Base-by-base conservation (phyloP, 1,284 basidiomycete genomes). In the Sporisorium iseilematis-ciliati region DNA sequence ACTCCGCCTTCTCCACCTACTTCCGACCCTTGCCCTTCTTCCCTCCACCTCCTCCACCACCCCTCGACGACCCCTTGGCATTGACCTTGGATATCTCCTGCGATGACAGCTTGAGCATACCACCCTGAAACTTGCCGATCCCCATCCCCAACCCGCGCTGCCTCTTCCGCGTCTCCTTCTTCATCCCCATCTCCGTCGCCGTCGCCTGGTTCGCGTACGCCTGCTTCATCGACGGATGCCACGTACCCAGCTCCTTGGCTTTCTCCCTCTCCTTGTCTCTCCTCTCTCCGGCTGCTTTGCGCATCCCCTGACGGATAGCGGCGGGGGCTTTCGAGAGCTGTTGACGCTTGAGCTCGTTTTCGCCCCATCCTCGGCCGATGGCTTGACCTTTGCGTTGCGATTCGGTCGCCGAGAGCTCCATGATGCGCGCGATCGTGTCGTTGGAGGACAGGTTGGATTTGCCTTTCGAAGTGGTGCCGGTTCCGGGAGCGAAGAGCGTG, bases 401-500 rank as follows among this genome's bases (percentile, higher is more conserved):
- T 3, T 76, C 74, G 29, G 69, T 61, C 11, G 76, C 65, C 1
- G 80, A 81, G 7, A 80, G 72, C 59, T 80, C 80, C 60, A 81
- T 61, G 45, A 82, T 73, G 8, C 80, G 70, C 4, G 82, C 79
- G 6, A 83, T 65, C 7, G 79, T 82, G 40, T 80, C 82, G 62
- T 78, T 78, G 8, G 80, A 81, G 3, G 77, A 77, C 8, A 78
- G 60, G 23, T 80, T 77, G 21, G 71, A 70, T 54, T 80, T 79
- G 40, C 71, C 65, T 20, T 72, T 67, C 2, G 71, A 54, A 3
- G 68, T 71, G 26, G n/a, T 71, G 7, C 64, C 65, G 4, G 67
- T 62, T 18, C 80, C 82, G 2, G 81, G 83, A 16, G 83, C 82
- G 57, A 84, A 84, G 0, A 84, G 75, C 4, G 83, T 84, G 11